Percentiles rank a stretch among this genome's conserved stretches.
These are phyloP conservation scores for Phytophthora aleatoria DNA, from an alignment of 352 stramenopile species.

Conservation along the genomic window DNA sequence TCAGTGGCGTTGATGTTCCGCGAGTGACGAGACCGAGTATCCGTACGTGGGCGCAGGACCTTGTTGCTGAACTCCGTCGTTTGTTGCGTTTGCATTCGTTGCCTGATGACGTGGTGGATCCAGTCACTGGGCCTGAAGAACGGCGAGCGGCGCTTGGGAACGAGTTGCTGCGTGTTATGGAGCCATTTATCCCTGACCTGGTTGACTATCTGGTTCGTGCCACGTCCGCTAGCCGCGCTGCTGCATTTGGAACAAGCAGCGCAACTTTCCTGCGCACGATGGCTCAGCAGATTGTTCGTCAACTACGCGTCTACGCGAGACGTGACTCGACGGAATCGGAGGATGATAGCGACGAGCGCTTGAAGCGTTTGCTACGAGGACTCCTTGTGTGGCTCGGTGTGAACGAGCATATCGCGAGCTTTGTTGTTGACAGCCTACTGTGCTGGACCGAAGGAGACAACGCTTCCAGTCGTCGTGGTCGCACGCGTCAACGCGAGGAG, in stretches of 20 bases:
- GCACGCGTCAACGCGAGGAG: slow-evolving; percentile 30
- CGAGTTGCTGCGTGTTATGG: slow-evolving; percentile 52
- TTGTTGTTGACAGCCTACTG: slow-evolving; percentile 52
- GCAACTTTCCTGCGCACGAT: slow-evolving; percentile 59
- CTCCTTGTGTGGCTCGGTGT: slow-evolving; percentile 49
- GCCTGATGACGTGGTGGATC: slow-evolving; percentile 36
- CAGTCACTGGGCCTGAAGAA: slow-evolving; percentile 30
- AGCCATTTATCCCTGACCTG: slow-evolving; percentile 65
- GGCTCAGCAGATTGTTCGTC: slow-evolving; percentile 51
- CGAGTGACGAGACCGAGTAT: slow-evolving; percentile 58
- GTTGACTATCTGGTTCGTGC: slow-evolving; percentile 63
- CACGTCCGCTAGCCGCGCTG: slow-evolving; percentile 58
- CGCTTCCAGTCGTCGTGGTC: slow-evolving; percentile 24
- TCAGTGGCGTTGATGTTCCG: slow-evolving; percentile 67
- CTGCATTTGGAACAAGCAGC: slow-evolving; percentile 51
- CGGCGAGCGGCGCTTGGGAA: slow-evolving; percentile 40
- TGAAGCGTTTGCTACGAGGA: slow-evolving; percentile 43
- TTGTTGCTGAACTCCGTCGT: slow-evolving; percentile 50
- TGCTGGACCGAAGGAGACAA: slow-evolving; percentile 31
- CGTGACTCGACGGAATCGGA: slow-evolving; percentile 37
- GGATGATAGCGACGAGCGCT: slow-evolving; percentile 30
- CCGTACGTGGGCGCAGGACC: slow-evolving; percentile 55
- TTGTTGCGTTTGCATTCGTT: slow-evolving; percentile 47
- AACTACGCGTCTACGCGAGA: slow-evolving; percentile 41
- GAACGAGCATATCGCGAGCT: slow-evolving; percentile 45